Conservation (phyloP, 768 basidiomycete genomes). For the Leccinum arenicola region DNA sequence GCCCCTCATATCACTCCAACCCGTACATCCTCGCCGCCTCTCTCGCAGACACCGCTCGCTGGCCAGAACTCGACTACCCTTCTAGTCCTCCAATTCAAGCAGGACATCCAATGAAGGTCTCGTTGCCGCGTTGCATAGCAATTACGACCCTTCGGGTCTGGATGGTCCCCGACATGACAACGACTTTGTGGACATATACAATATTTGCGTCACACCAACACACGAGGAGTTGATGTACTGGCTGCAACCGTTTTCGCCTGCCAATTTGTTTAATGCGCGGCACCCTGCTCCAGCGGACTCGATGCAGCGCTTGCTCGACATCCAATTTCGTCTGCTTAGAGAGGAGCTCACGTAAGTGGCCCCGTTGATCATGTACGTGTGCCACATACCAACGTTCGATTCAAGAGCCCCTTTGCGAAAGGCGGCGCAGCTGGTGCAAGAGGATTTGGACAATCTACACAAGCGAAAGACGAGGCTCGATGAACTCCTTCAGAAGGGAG, state of each 20-base stretch:
- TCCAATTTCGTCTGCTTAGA: conserved; percentile 71
- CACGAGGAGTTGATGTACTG: conserved; percentile 56
- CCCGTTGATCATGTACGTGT: not conserved
- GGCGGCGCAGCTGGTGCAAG: conserved; percentile 46
- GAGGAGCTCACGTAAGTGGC: conserved; percentile 63
- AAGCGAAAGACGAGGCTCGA: conserved; percentile 38
- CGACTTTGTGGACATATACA: conserved; percentile 50
- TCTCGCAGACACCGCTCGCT: too few species aligned
- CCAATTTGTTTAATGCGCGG: conserved; percentile 55
- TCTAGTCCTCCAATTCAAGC: not conserved
- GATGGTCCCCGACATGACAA: conserved; percentile 68
- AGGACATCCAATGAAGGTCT: conserved; percentile 32
- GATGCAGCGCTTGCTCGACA: conserved; percentile 67
- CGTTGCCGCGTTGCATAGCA: conserved; percentile 35
- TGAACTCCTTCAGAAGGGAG: conserved; percentile 46
- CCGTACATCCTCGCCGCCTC: too few species aligned
- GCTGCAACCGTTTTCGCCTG: conserved; percentile 56
- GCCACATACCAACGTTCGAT: not conserved
- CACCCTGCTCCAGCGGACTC: conserved; percentile 55
- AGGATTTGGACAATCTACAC: conserved; percentile 37
- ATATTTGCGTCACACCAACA: conserved; percentile 68
- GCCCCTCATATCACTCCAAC: too few species aligned
- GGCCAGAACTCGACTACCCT: too few species aligned
- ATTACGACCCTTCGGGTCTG: conserved; percentile 55
- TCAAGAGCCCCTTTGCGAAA: conserved; percentile 51